Base-by-base conservation (phyloP, 768 basidiomycete species). In the Phallus indusiatus region DNA sequence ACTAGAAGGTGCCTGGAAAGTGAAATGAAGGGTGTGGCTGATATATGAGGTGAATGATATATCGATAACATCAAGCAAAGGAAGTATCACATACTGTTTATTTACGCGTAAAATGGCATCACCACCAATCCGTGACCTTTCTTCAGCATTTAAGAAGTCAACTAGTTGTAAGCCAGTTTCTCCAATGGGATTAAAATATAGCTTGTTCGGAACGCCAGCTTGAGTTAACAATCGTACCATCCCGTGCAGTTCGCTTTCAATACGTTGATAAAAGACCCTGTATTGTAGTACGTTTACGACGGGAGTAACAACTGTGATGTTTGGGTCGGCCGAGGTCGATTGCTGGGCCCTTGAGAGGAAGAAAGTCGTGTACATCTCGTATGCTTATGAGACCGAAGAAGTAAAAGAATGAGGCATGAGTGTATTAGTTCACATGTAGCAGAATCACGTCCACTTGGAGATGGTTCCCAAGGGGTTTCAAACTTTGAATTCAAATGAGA, bases 201-300 rank as follows among this genome's bases (percentile, higher is more conserved):
- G 73, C 5, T 72, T 74, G 6, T 81, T 76, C 7, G 76, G 68
- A 18, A 91, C 78, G 1, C 85, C 84, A 0, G 78, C 82, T 48
- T 61, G 69, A 20, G 69, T 70, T 55, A 91, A 69, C 5, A 82
- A 81, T 18, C 61, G 54, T 8, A 74, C 73, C 56, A 82, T 76
- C 63, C 74, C 78, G 46, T 72, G 69, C 35, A 92, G 68, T 71
- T 89, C 86, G 0, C 68, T 57, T 62, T 79, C 77, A 51, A 91
- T 74, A 60, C 83, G 76, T 60, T 76, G 69, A 66, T 85, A 86
- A 68, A 93, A 90, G 22, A 81, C 80, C 64, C 81, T 80, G 67
- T 92, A 93, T 69, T 91, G 90, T 47, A 92, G 70, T 33, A 90
- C 64, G 67, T 91, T 88, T 61, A 91, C 84, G 62, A 91, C 74